Evolutionary conservation across 169 alveolate species (phyloP), one percentile per base, ranked within the genome.

Genomic region (Ichthyophthirius multifiliis): DNA sequence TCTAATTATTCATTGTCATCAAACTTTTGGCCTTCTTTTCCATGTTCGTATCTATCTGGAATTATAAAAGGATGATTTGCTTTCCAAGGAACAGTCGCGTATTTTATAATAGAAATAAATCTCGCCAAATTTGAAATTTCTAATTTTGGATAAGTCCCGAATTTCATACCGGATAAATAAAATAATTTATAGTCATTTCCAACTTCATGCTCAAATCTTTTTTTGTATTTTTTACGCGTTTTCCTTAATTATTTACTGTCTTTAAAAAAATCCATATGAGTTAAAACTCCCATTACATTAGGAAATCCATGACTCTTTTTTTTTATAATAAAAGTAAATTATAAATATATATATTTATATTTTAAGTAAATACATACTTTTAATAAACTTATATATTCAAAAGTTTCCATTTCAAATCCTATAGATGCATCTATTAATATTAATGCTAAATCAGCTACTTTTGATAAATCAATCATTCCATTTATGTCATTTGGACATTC

Each of bases 321-420:
- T 1, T 10, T 12, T 0, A 64, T 32, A 30, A 12, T 32, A 4
- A 12, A 34, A 16, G 5, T 46, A n/a, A n/a, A n/a, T n/a, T n/a
- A n/a, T 46, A 20, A 5, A 13, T 5, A 30, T 30, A 23, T 55
- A 5, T 20, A 23, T 55, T 30, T 5, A 13, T 18, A 10, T 39
- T 18, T 18, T 30, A 20, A 55, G 4, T 55, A 20, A 5, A 7
- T 41, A 77, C 5, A 37, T 67, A 67, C 77, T 41, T 62, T 67
- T 86, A 99, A 76, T 18, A 99, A 88, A 83, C 98, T 98, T 78
- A 98, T 83, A 92, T 97, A 99, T 94, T 99, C 99, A 76, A 99
- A 97, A 9, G 99, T 99, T 87, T 98, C 99, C 98, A 99, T 95
- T 89, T 99, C 99, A 85, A 98, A 97, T 15, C 98, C 97, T 76